Conservation (phyloP, 148 eudicot genomes). For the Rheum nobile region DNA sequence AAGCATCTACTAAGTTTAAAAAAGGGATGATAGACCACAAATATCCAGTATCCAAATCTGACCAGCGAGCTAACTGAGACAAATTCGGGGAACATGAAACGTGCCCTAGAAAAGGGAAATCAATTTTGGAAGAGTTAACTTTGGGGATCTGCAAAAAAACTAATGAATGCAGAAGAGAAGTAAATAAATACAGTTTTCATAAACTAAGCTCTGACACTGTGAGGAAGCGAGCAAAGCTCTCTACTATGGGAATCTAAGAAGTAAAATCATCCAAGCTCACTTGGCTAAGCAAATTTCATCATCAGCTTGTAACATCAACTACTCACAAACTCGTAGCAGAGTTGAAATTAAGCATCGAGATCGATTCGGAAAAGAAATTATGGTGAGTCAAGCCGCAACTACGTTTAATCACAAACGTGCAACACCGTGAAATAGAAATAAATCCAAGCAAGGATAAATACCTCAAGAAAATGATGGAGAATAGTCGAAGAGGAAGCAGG, state of each 20-base stretch:
- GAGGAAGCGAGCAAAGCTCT: not conserved
- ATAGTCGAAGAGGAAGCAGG: not conserved
- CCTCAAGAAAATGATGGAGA: not conserved
- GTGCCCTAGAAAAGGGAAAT: no score
- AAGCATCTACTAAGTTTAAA: no score
- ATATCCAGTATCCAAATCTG: no score
- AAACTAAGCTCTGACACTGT: not conserved
- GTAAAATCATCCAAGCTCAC: not conserved
- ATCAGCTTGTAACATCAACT: not conserved
- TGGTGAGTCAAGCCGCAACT: not conserved
- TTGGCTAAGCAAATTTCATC: not conserved
- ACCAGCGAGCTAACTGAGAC: no score
- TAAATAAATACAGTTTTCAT: not conserved
- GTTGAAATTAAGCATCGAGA: not conserved
- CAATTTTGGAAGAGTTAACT: not conserved
- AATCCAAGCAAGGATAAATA: not conserved
- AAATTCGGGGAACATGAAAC: no score
- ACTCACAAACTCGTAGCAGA: not conserved
- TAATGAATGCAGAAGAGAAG: not conserved
- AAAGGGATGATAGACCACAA: no score
- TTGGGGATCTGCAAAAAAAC: not conserved
- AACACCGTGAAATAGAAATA: not conserved
- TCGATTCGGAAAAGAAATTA: not conserved
- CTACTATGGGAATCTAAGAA: not conserved
- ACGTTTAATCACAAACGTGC: not conserved